phyloP scores from a whole-genome alignment of 2,329 filamentous ascomycete species.

The Sporothrix curviconia region DNA sequence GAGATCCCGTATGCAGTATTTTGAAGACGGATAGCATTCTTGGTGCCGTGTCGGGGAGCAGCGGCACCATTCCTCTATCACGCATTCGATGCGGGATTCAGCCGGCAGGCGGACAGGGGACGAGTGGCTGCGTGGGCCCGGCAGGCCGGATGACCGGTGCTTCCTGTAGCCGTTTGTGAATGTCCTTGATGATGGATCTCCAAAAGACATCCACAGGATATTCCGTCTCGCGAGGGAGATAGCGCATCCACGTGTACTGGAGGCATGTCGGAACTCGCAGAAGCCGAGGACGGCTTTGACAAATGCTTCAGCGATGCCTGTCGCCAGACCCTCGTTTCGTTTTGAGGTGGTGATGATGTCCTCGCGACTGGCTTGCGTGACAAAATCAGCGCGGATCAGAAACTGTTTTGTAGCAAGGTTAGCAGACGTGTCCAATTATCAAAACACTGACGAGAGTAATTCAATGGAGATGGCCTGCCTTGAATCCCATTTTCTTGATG shows the following conservation, averaged over 20 bases:
- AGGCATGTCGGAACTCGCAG: constrained; percentile 32
- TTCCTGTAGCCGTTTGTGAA: neutral
- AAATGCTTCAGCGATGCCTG: constrained; percentile 34
- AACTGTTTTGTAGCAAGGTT: constrained; percentile 28
- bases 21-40: too few relatives aligned
- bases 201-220: constrained; percentile 3
- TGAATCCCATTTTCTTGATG: constrained; percentile 38
- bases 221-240: constrained; percentile 15
- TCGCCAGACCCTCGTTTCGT: constrained; percentile 33
- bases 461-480: constrained; percentile 17
- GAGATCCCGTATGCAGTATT: too few relatives aligned
- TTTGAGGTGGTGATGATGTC: constrained; percentile 32
- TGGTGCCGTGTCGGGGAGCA: too few relatives aligned
- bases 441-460: too few relatives aligned
- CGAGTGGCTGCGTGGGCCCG: neutral
- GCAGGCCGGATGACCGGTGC: neutral
- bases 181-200: neutral
- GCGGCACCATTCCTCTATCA: too few relatives aligned
- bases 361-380: constrained; percentile 38
- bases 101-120: too few relatives aligned
- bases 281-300: constrained; percentile 33
- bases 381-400: constrained; percentile 45
- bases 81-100: too few relatives aligned
- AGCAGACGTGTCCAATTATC: too few relatives aligned
- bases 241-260: constrained; percentile 40